phyloP scores from a whole-genome alignment of 2,329 filamentous ascomycete species.

The Xylogone sp. region DNA sequence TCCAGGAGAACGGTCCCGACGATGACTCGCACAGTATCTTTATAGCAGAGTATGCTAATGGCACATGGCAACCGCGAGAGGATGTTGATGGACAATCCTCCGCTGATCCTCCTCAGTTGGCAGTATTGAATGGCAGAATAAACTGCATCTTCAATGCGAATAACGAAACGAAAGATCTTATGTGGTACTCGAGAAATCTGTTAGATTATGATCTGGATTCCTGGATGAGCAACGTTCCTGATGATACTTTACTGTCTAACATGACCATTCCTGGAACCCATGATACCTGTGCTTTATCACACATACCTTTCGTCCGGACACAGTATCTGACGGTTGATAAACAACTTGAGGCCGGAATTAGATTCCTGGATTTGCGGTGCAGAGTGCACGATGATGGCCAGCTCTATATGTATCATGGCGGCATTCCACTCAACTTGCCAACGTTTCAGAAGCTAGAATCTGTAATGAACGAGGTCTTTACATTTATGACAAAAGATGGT shows the following conservation, averaged over 20 bases:
- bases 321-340: slow-evolving; percentile 59
- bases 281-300: slow-evolving; percentile 53
- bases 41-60: slow-evolving; percentile 18
- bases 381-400: slow-evolving; percentile 48
- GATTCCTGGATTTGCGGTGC: slow-evolving; percentile 70
- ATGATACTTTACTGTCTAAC: slow-evolving; percentile 54
- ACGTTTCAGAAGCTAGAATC: slow-evolving; percentile 57
- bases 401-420: slow-evolving; percentile 66
- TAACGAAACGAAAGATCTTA: slow-evolving; percentile 26
- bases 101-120: slow-evolving; percentile 17
- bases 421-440: slow-evolving; percentile 65
- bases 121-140: slow-evolving; percentile 26
- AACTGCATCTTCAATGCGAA: slow-evolving; percentile 31
- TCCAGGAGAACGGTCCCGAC: slow-evolving; percentile 18
- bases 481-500: slow-evolving; percentile 48
- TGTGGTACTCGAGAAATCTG: slow-evolving; percentile 32
- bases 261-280: slow-evolving; percentile 71
- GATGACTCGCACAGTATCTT: slow-evolving; percentile 16
- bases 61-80: slow-evolving; percentile 17
- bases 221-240: slow-evolving; percentile 62
- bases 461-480: slow-evolving; percentile 54
- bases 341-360: slow-evolving; percentile 67
- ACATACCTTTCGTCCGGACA: slow-evolving; percentile 67
- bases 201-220: slow-evolving; percentile 35
- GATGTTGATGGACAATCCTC: slow-evolving; percentile 16